Evolutionary conservation across 2,329 filamentous ascomycete species (phyloP), one percentile per base, ranked within the genome.

Genomic region (Fusarium chaquense): DNA sequence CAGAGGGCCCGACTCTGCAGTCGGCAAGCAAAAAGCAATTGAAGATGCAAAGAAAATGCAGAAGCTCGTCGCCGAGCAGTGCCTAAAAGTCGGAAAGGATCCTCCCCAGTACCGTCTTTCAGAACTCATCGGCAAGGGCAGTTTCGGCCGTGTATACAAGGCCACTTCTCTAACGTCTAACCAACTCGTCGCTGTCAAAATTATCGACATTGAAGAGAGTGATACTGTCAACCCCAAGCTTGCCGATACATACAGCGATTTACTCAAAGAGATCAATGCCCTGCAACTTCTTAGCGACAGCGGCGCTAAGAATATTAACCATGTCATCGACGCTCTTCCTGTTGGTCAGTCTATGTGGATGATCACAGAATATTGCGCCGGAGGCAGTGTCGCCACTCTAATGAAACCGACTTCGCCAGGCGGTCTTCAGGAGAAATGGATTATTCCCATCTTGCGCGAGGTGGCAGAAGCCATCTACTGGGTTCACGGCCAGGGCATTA

Each of bases 271-370:
- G 78, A 87, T 91, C 74, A 88, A 85, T 66, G 86, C 93, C 26
- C 82, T 97, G 51, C 89, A 92, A 73, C 83, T 92, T 61, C 84
- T 97, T 53, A 90, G 90, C 74, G 90, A 93, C 70, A 91, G 86
- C 70, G 90, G 89, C 49, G 92, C 92, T 20, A 87, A 87, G 71
- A 95, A 95, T 76, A 90, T 97, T 80, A 96, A 95, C 77, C 87
- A 90, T 72, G 91, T 95, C 53, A 90, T 94, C 72, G 92, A 94
- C 70, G 92, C 92, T 6, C 85, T 94, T 22, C 89, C 91, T 11
- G 89, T 95, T 38, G 91, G 91, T 43, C 90, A 91, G 72, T 88
- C 93, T 64, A 90, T 97, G 82, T 97, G 93, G 93, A 93, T 96
- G 83, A 89, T 96, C 58, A 94, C 91, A 62, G 92, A 96, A 80